Evolutionary conservation across 306 rosid species (phyloP).

Genomic region (Inga oerstediana): DNA sequence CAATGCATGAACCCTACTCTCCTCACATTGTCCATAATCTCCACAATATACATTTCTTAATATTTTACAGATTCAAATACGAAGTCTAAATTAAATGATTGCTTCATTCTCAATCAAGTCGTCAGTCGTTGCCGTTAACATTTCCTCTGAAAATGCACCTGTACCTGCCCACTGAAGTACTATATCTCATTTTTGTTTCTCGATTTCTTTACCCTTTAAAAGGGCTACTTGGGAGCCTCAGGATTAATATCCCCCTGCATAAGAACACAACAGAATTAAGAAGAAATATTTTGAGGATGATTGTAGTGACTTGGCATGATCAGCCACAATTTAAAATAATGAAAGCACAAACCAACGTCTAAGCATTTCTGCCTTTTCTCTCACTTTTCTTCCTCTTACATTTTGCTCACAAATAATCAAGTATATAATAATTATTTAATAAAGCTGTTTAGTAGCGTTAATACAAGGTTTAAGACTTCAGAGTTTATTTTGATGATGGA

Average conservation of each 20-base stretch:
- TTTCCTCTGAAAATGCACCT: slow-evolving; percentile 16
- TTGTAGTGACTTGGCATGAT: slow-evolving; percentile 1
- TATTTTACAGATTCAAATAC: neutral
- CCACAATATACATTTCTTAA: slow-evolving; percentile 4
- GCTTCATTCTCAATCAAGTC: slow-evolving; percentile 4
- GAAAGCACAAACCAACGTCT: neutral
- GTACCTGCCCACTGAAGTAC: neutral
- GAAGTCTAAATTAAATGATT: neutral
- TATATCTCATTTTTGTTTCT: neutral
- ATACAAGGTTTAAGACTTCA: neutral
- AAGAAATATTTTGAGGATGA: slow-evolving; percentile 16
- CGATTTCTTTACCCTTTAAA: neutral
- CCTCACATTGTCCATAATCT: slow-evolving; percentile 28
- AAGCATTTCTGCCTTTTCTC: neutral
- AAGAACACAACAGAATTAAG: slow-evolving; percentile 4
- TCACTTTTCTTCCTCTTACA: neutral
- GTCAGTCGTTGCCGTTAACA: slow-evolving; percentile 14
- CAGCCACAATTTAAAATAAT: neutral
- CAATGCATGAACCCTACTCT: slow-evolving; percentile 6
- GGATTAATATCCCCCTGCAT: slow-evolving; percentile 56
- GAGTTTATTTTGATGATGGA: neutral
- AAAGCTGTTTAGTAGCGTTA: neutral
- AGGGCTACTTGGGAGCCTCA: slow-evolving; percentile 36
- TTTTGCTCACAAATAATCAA: neutral
- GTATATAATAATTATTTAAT: neutral